Conservation (phyloP, 148 eudicot species). For the Polygonum aviculare region DNA sequence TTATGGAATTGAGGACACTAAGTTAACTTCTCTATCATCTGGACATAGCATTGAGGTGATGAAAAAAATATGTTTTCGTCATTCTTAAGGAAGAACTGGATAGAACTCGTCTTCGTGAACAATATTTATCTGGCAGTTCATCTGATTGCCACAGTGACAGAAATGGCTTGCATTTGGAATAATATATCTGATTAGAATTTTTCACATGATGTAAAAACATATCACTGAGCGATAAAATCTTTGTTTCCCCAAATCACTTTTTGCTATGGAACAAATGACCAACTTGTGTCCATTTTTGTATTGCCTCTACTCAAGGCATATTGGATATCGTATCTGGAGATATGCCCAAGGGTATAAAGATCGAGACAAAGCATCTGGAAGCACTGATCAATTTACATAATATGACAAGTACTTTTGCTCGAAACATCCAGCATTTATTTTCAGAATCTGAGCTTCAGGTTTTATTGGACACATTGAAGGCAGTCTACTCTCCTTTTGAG, state of each 20-base stretch:
- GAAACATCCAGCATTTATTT: slow-evolving; percentile 86
- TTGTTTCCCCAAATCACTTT: background rate
- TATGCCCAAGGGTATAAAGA: slow-evolving; percentile 68
- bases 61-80: background rate
- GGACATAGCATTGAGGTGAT: slow-evolving; percentile 2
- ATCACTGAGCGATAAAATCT: background rate
- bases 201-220: background rate
- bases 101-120: background rate
- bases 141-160: background rate
- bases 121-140: background rate
- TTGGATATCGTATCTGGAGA: slow-evolving; percentile 78
- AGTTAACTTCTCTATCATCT: background rate
- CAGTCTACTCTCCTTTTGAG: slow-evolving; percentile 79
- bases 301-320: slow-evolving; percentile 37
- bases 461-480: slow-evolving; percentile 67
- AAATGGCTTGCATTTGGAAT: background rate
- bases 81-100: background rate
- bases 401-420: slow-evolving; percentile 73
- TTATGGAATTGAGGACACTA: background rate
- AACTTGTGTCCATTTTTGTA: slow-evolving; percentile 15
- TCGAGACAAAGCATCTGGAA: slow-evolving; percentile 78
- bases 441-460: slow-evolving; percentile 59
- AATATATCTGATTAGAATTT: background rate
- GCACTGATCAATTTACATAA: slow-evolving; percentile 84
- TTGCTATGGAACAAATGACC: background rate